Percentiles rank a stretch among this genome's conserved stretches.
phyloP scores from a whole-genome alignment of 805 yeast genomes.

The Kodamaea kakaduensis region DNA sequence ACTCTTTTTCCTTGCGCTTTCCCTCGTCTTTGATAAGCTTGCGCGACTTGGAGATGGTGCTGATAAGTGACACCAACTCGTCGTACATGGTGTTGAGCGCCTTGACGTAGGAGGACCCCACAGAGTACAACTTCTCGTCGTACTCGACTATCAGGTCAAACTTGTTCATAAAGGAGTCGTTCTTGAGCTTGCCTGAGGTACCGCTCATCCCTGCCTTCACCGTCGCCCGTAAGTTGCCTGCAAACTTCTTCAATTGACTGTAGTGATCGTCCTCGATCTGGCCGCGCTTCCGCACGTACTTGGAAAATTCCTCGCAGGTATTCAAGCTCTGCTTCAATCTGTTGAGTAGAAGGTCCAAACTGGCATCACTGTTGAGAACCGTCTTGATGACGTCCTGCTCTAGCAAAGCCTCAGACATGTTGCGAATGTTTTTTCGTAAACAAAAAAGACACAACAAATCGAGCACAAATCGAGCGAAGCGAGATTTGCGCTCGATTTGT shows the following conservation, averaged over 20 bases:
- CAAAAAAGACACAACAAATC: too few species aligned
- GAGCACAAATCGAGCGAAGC: background rate
- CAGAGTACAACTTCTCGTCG: slow-evolving; percentile 70
- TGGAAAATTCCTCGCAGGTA: slow-evolving; percentile 82
- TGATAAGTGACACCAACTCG: slow-evolving; percentile 68
- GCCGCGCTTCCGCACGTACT: slow-evolving; percentile 74
- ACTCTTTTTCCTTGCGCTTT: slow-evolving; percentile 76
- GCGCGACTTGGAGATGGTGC: slow-evolving; percentile 67
- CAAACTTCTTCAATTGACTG: slow-evolving; percentile 67
- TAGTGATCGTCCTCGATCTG: slow-evolving; percentile 74
- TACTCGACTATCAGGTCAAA: slow-evolving; percentile 67
- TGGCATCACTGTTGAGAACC: slow-evolving; percentile 65
- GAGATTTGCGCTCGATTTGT: too few species aligned
- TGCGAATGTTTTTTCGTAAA: slow-evolving; percentile 4
- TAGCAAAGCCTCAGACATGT: slow-evolving; percentile 9
- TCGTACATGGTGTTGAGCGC: slow-evolving; percentile 83
- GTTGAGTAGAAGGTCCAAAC: slow-evolving; percentile 66
- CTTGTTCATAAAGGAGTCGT: slow-evolving; percentile 62
- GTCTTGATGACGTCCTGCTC: slow-evolving; percentile 48
- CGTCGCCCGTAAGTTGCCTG: slow-evolving; percentile 49
- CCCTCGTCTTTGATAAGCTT: slow-evolving; percentile 81
- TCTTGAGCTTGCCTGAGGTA: slow-evolving; percentile 42
- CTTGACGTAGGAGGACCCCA: slow-evolving; percentile 70
- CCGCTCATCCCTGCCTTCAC: slow-evolving; percentile 33
- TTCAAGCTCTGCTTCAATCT: slow-evolving; percentile 75